These are phyloP conservation scores for Oxytropis ochrocephala DNA, from an alignment of 306 rosid species.

Conservation along the genomic window DNA sequence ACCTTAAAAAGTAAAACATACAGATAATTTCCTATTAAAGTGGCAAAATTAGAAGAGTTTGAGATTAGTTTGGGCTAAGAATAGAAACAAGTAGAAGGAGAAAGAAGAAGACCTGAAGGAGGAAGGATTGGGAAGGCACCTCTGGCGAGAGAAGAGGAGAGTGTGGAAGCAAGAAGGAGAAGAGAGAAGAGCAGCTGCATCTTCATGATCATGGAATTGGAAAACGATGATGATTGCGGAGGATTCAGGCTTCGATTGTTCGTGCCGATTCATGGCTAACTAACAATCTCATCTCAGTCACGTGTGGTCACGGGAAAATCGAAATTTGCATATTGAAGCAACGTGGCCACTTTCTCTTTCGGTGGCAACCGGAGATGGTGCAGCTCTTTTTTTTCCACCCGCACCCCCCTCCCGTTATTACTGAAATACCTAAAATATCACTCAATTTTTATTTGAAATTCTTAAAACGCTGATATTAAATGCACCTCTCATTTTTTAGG, in stretches of 20 bases:
- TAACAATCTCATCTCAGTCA: neutral
- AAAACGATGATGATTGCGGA: neutral
- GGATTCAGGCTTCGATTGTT: neutral
- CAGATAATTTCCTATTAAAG: neutral
- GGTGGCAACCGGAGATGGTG: too few species aligned
- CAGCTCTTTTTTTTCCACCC: too few species aligned
- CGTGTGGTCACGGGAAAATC: neutral
- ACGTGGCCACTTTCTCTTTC: neutral
- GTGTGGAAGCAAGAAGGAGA: conserved; percentile 27
- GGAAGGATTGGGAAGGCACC: conserved; percentile 31
- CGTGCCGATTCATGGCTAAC: neutral
- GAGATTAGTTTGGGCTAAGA: neutral
- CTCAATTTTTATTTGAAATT: too few species aligned
- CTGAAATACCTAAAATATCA: too few species aligned
- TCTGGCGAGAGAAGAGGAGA: conserved; percentile 42
- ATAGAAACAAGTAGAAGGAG: neutral
- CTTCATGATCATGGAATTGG: neutral
- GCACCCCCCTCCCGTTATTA: too few species aligned
- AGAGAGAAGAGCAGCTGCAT: conserved; percentile 30
- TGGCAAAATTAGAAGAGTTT: neutral
- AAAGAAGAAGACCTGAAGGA: conserved; percentile 43
- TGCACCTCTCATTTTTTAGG: too few species aligned
- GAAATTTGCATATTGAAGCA: conserved; percentile 18
- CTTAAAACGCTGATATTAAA: too few species aligned
- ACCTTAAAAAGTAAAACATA: neutral